Evolutionary conservation across 1,139 yeast genomes (phyloP).

Genomic region (Geotrichum carabidarum): DNA sequence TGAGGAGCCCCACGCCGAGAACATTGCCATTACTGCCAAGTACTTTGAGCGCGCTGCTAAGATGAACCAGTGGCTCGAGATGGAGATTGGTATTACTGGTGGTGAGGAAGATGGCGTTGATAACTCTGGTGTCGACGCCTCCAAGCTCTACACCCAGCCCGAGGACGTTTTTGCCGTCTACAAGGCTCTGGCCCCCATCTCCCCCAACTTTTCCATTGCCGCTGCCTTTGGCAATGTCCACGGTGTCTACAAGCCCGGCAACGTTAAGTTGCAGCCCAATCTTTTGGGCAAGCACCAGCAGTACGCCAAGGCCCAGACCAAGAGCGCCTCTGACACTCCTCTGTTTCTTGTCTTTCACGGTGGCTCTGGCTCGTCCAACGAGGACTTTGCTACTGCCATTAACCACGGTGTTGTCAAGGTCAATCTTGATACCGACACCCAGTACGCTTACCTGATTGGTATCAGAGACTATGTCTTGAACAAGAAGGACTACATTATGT

Average conservation of each 20-base stretch:
- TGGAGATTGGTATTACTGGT: conserved; percentile 99
- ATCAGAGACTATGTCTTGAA: conserved; percentile 91
- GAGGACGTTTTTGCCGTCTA: conserved; percentile 89
- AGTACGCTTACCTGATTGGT: conserved; percentile 93
- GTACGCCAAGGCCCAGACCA: conserved; percentile 59
- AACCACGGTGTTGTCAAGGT: conserved; percentile 95
- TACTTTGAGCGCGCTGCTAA: conserved; percentile 92
- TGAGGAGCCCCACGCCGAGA: conserved; percentile 92
- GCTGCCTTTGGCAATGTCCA: conserved; percentile 99
- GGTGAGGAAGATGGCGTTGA: conserved; percentile 99
- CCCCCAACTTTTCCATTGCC: conserved; percentile 98
- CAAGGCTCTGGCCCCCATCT: conserved; percentile 82
- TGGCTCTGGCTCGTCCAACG: conserved; percentile 95
- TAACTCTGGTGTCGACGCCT: conserved; percentile 87
- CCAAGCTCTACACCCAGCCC: conserved; percentile 86
- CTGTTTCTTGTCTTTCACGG: conserved; percentile 98
- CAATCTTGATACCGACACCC: conserved; percentile 98
- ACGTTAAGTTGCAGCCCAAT: conserved; percentile 87
- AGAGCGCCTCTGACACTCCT: conserved; percentile 59
- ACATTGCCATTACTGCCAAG: conserved; percentile 88
- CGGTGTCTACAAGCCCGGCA: conserved; percentile 99
- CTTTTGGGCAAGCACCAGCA: conserved; percentile 93
- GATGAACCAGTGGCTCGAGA: conserved; percentile 96
- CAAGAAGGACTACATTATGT: conserved; percentile 88
- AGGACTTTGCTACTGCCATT: conserved; percentile 88